A percentile compares a stretch with the other conserved stretches of the same genome.
phyloP scores from a whole-genome alignment of 805 yeast species.

The Barnettozyma populi region DNA sequence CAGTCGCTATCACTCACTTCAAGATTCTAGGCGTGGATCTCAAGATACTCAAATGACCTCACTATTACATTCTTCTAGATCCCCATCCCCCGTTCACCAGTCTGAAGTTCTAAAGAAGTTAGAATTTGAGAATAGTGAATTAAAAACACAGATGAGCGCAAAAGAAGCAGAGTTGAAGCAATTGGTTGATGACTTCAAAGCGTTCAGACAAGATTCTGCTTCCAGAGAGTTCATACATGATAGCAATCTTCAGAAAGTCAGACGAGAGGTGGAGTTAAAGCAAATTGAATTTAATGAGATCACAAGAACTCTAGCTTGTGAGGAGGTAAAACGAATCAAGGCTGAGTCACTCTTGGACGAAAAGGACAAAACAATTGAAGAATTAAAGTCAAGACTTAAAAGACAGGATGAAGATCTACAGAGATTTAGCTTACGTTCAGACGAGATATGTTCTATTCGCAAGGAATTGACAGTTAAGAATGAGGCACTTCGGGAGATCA shows the following conservation, averaged over 20 bases:
- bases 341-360: neutral
- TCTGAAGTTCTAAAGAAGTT: constrained; percentile 9
- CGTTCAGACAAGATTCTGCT: constrained; percentile 9
- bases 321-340: neutral
- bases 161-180: constrained; percentile 2
- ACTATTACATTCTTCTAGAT: constrained; percentile 5
- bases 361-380: neutral
- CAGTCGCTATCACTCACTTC: neutral
- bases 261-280: neutral
- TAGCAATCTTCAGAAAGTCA: neutral
- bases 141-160: neutral
- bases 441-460: neutral
- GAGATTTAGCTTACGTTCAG: neutral
- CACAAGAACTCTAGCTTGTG: neutral
- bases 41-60: neutral
- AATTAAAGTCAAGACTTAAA: neutral
- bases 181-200: constrained; percentile 15
- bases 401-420: neutral
- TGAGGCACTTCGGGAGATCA: constrained; percentile 6
- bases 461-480: neutral
- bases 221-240: constrained; percentile 16
- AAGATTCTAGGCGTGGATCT: constrained; percentile 1
- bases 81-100: constrained; percentile 7
- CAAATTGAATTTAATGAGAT: constrained; percentile 3
- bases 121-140: constrained; percentile 10